Base-by-base conservation (phyloP, 495 filamentous ascomycete species). In the Lophiostoma macrostomum region DNA sequence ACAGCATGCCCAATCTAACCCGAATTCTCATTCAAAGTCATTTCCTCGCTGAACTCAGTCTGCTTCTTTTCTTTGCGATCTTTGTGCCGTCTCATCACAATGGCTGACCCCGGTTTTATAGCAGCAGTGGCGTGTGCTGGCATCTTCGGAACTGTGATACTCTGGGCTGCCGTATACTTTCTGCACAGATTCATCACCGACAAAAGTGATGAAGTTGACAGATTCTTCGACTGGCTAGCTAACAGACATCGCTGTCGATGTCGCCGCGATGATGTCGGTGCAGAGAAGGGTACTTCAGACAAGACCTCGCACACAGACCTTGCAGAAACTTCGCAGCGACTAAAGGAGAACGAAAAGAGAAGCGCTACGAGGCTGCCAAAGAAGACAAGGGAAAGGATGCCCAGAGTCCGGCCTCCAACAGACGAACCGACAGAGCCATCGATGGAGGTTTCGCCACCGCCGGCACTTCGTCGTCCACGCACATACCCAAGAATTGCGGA, bases 131-230 rank as follows among this genome's bases (percentile, higher is more conserved):
- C 57, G n/a, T 42, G 46, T 29, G 40, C 47, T 14, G 53, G 28
- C 19, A 8, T 61, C 23, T 53, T 56, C 27, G 58, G 58, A 5
- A 24, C 46, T 16, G 36, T 42, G 10, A 1, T 61, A 5, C 29
- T 56, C 4, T 61, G 58, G 58, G 30, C 53, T 14, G 30, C 13
- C 19, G 25, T 56, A 7, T 53, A 52, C 34, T 53, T 43, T 36
- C 34, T 51, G 7, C 53, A 53, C 35, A 44, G 35, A 20, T 56
- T 19, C 22, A 50, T 56, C 31, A 30, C 41, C 5, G 18, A 27
- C 22, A 29, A 24, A 25, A 34, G 31, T 41, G 12, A 23, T n/a
- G 37, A 54, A n/a, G 16, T 49, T 8, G 37, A 43, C 27, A 14
- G 44, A 13, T 43, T 28, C 22, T 28, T 25, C 30, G 20, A 27